Evolutionary conservation across 2,329 filamentous ascomycete genomes (phyloP).

Genomic region (Fusarium continuum): DNA sequence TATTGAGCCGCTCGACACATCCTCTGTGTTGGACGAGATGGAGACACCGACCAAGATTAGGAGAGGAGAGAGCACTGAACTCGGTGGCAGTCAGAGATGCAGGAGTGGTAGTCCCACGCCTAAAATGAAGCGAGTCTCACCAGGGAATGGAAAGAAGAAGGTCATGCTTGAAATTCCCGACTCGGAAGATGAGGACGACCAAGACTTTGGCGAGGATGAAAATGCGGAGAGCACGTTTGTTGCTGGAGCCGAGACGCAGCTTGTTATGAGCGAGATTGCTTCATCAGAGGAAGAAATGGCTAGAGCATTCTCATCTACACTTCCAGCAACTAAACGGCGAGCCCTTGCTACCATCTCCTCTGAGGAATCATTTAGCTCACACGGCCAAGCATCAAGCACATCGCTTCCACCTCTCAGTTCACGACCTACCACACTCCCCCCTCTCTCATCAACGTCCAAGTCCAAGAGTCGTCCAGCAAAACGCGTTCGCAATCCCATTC

Average conservation of each 20-base stretch:
- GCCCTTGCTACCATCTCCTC: conserved; percentile 16
- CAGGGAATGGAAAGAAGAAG: conserved; percentile 27
- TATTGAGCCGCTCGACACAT: conserved; percentile 31
- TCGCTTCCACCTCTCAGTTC: conserved; percentile 23
- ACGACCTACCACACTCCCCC: conserved; percentile 29
- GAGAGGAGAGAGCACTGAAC: conserved; percentile 33
- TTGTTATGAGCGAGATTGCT: conserved; percentile 47
- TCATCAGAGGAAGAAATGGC: conserved; percentile 38
- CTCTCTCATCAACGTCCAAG: conserved; percentile 24
- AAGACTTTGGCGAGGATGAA: conserved; percentile 38
- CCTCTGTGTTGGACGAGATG: conserved; percentile 36
- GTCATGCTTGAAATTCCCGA: conserved; percentile 57
- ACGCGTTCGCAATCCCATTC: conserved; percentile 44
- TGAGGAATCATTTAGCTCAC: conserved; percentile 19
- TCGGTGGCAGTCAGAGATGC: conserved; percentile 26
- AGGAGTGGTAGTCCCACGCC: conserved; percentile 31
- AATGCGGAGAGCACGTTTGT: conserved; percentile 35
- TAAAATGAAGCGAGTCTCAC: conserved; percentile 33
- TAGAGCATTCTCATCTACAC: conserved; percentile 7
- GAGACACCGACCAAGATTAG: conserved; percentile 39
- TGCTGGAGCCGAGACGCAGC: conserved; percentile 49
- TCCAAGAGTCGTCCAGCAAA: conserved; percentile 15
- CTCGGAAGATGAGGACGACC: conserved; percentile 56
- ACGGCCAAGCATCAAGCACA: conserved; percentile 8
- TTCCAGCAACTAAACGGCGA: not conserved